These are phyloP conservation scores for Russula sp. DNA, from an alignment of 768 basidiomycete genomes.

Conservation along the genomic window DNA sequence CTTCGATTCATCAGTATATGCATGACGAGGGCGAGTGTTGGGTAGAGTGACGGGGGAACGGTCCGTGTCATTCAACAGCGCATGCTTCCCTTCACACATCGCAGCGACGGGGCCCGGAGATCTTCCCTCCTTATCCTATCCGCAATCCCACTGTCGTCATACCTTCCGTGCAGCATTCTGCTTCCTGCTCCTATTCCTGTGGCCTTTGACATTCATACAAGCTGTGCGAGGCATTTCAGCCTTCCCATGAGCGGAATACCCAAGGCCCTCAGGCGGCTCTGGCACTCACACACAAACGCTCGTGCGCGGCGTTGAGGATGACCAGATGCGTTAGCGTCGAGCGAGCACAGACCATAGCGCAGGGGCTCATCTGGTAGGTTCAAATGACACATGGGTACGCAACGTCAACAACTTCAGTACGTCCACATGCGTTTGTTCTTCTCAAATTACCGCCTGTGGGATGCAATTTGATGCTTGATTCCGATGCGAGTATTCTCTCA, in stretches of 20 bases:
- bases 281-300: conserved; percentile 55
- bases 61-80: too few species aligned
- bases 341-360: conserved; percentile 49
- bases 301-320: conserved; percentile 60
- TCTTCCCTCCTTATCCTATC: conserved; percentile 40
- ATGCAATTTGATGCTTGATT: too few species aligned
- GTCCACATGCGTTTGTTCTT: conserved; percentile 24
- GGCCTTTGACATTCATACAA: conserved; percentile 38
- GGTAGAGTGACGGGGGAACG: too few species aligned
- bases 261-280: conserved; percentile 50
- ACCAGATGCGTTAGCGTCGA: conserved; percentile 55
- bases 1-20: too few species aligned
- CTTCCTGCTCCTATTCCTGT: too few species aligned
- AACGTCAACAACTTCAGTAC: conserved; percentile 75
- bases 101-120: conserved; percentile 47
- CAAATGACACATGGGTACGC: conserved; percentile 64
- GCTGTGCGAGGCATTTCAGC: conserved; percentile 70
- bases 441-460: background rate
- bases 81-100: conserved; percentile 65
- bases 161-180: conserved; percentile 52
- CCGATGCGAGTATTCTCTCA: conserved; percentile 18
- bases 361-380: conserved; percentile 72
- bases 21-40: conserved; percentile 71
- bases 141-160: too few species aligned
- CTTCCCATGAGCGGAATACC: conserved; percentile 71